Conservation (phyloP, 441 rosid genomes). For the Corymbia calophylla region DNA sequence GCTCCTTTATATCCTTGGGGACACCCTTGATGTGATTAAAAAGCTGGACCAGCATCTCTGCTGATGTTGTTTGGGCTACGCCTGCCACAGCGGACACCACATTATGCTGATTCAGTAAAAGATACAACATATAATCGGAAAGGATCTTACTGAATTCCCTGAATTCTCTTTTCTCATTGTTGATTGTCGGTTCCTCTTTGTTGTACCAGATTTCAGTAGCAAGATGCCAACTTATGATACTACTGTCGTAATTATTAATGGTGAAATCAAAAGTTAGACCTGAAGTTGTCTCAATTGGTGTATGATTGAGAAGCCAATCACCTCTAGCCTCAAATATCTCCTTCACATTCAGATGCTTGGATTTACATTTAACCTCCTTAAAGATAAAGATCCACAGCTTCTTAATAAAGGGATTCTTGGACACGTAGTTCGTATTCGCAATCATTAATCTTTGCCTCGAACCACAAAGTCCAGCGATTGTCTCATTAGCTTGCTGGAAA, state of each 20-base stretch:
- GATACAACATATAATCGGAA: neutral
- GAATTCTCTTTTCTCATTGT: neutral
- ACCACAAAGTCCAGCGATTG: no score
- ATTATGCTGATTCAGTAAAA: neutral
- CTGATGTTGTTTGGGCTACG: no score
- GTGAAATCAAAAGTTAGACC: neutral
- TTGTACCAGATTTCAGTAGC: neutral
- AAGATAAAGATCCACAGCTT: neutral
- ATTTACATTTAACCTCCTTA: neutral
- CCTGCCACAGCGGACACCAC: neutral
- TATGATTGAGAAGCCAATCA: neutral
- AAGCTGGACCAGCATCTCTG: accelerated
- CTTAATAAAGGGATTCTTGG: neutral
- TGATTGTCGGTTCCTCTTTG: neutral
- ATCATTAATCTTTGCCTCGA: no score
- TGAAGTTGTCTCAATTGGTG: no score
- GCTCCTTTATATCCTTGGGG: neutral
- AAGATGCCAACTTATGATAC: no score
- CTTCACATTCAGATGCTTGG: neutral
- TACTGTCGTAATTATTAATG: neutral
- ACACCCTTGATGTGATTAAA: neutral
- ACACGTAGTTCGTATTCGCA: neutral
- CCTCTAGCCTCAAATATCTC: neutral
- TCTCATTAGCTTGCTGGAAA: neutral
- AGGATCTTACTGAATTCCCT: neutral